A percentile compares a stretch with the other conserved stretches of the same genome.
Conservation (phyloP, 176 grass and related monocot species). For the Avena insularis region DNA sequence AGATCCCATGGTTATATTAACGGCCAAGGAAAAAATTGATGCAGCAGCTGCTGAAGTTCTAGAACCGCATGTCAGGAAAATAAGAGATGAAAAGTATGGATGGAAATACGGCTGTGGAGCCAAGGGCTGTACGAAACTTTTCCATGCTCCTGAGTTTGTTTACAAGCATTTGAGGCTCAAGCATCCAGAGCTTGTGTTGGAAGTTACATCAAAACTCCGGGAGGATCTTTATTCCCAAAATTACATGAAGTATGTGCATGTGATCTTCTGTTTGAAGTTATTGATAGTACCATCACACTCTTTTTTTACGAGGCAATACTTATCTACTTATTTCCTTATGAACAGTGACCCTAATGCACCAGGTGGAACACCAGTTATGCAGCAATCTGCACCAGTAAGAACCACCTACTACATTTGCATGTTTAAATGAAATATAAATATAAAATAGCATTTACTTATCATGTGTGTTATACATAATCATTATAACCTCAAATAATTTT, state of each 20-base stretch:
- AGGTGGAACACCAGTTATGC: slow-evolving; percentile 98
- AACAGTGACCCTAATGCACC: slow-evolving; percentile 92
- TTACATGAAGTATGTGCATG: slow-evolving; percentile 87
- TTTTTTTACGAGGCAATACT: slow-evolving; percentile 26
- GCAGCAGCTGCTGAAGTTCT: slow-evolving; percentile 84
- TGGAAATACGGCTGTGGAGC: slow-evolving; percentile 99
- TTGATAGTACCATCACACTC: background rate
- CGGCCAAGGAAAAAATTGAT: slow-evolving; percentile 94
- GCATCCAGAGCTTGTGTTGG: slow-evolving; percentile 87
- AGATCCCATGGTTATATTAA: slow-evolving; percentile 82
- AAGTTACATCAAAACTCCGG: slow-evolving; percentile 91
- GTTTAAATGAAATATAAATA: slow-evolving; percentile 17
- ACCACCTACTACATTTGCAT: background rate
- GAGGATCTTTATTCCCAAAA: slow-evolving; percentile 98
- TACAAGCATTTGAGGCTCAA: slow-evolving; percentile 99
- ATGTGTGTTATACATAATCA: background rate
- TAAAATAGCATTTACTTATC: background rate
- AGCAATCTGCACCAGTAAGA: slow-evolving; percentile 86
- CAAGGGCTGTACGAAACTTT: slow-evolving; percentile 97
- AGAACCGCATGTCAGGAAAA: slow-evolving; percentile 91
- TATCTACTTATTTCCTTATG: slow-evolving; percentile 38
- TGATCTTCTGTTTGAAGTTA: slow-evolving; percentile 30
- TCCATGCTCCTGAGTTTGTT: slow-evolving; percentile 98
- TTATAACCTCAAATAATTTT: background rate
- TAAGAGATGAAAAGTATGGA: slow-evolving; percentile 98